Evolutionary conservation across 805 yeast genomes (phyloP), one percentile per base, ranked within the genome.

Genomic region (Lachancea nothofagi): DNA sequence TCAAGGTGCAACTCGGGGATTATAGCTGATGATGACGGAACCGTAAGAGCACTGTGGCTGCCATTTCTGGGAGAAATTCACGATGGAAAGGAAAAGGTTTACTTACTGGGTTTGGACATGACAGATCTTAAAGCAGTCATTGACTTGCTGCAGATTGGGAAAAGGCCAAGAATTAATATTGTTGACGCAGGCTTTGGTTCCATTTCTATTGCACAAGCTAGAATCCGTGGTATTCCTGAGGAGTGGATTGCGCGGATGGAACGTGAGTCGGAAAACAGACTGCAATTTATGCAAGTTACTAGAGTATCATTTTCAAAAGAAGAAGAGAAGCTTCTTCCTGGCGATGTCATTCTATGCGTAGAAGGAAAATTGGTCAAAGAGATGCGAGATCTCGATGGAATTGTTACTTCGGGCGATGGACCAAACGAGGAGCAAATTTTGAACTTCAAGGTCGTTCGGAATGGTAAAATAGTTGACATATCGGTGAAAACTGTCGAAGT

Each of bases 161-260:
- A 72, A 32, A 59, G 62, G 1, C 88, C 90, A 4, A 66, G 71
- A 21, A 69, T 79, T 29, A 71, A 83, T 44, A 78, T 86, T 35
- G 70, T 89, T 36, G 96, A 88, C 54, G 81, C 85, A 26, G 96
- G 86, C 52, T 78, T 86, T 50, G 72, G 74, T 12, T 70, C 88
- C 0, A 67, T 83, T 24, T 73, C 85, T 2, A 67, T 87, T 18
- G 72, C 78, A 19, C 81, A 77, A 53, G 95, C 94, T 2, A 77
- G 96, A 61, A 75, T 84, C 32, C 72, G 85, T 53, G 95, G 95
- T n/a, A 95, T 88, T 17, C 76, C 93, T 0, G 90, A 84, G 50
- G 77, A 76, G 30, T 87, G 95, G 94, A 82, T 89, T 44, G 54
- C 68, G 25, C 70, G 69, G 45, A 72, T 85, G 55, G 95, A 85